phyloP scores from a whole-genome alignment of 441 rosid genomes.

The Aquilaria agallochum region DNA sequence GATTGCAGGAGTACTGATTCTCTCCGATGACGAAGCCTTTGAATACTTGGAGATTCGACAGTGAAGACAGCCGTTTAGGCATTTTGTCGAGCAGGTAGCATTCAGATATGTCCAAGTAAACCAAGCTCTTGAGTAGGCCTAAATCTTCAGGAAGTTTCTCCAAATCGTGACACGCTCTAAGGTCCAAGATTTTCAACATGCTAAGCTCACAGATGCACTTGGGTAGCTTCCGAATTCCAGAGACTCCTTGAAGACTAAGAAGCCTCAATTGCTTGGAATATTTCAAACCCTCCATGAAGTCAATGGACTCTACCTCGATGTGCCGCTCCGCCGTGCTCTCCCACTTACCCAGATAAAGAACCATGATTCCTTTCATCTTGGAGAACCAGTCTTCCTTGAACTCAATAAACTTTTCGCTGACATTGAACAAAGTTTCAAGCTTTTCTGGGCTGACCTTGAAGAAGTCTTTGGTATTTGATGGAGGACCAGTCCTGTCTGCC shows the following conservation, averaged over 20 bases:
- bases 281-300: conserved; percentile 37
- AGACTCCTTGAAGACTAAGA: conserved; percentile 59
- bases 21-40: conserved; percentile 45
- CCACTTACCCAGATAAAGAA: conserved; percentile 54
- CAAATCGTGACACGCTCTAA: conserved; percentile 50
- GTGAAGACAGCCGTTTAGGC: conserved; percentile 37
- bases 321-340: conserved; percentile 32
- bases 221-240: conserved; percentile 41
- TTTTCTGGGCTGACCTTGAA: conserved; percentile 3
- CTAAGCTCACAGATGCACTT: conserved; percentile 26
- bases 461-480: too few species aligned
- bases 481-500: conserved; percentile 3
- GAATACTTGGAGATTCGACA: conserved; percentile 37
- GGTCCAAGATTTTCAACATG: conserved; percentile 44
- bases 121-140: conserved; percentile 33
- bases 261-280: conserved; percentile 33
- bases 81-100: conserved; percentile 45
- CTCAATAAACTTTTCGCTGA: conserved; percentile 38
- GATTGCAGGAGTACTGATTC: conserved; percentile 13
- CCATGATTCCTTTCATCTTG: conserved; percentile 26
- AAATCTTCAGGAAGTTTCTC: conserved; percentile 50
- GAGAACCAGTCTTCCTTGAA: conserved; percentile 27
- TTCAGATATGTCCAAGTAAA: conserved; percentile 45
- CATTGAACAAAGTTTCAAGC: conserved; percentile 35
- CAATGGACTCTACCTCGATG: conserved; percentile 43